Evolutionary conservation across 768 basidiomycete species (phyloP), one percentile per base, ranked within the genome.

Genomic region (Lactarius pseudohatsudake): DNA sequence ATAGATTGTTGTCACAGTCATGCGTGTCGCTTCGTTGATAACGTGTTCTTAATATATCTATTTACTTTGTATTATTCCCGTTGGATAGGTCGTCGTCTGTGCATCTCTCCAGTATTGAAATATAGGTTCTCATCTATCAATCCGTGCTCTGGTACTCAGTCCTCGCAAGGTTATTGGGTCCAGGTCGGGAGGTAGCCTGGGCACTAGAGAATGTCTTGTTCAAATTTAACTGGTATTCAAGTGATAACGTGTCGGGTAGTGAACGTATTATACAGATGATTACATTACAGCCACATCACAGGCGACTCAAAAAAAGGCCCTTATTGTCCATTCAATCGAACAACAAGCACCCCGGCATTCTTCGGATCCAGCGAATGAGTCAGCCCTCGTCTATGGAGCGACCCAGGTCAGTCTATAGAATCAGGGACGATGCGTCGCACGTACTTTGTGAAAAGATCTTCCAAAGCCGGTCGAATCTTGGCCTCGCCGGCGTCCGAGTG

Each of bases 401-500:
- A 34, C 34, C 32, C 6, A 26, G 18, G 40, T 66, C n/a, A 63
- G 62, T 40, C 43, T 9, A 41, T 6, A 47, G 53, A 40, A 36
- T 18, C n/a, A 10, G 9, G 10, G 38, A 55, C 13, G 36, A 26
- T 11, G 47, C 56, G 16, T 18, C 20, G 11, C 32, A 60, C 66
- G n/a, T 50, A 67, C 66, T 60, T 32, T 8, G 41, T 22, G 32
- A 40, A 67, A 32, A 59, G n/a, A 0, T 32, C 16, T 60, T 64
- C 41, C 40, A 67, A 54, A 20, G 57, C 57, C 18, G 66, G 66
- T 13, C 66, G 41, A 53, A 67, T 55, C 50, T 67, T 67, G 20
- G 62, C 36, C 7, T 1, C 18, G 8, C 66, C 66, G 13, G 7
- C 38, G 3, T 66, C 40, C 36, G 43, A n/a, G 26, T 67, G 66